Base-by-base conservation (phyloP, 371 early-diverging fungal species). In the Syncephalastrum sp. region DNA sequence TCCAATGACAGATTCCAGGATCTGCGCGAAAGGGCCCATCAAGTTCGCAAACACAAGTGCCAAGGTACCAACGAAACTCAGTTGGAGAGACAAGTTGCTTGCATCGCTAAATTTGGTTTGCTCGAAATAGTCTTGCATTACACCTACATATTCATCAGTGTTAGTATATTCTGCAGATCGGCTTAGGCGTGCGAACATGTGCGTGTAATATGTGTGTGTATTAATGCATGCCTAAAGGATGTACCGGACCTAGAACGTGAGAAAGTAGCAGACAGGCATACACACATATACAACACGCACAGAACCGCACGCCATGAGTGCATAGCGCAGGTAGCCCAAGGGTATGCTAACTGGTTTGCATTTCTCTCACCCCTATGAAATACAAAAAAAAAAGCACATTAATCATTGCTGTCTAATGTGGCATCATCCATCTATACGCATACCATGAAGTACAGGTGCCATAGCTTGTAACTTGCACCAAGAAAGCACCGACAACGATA, bases 391-490 rank as follows among this genome's bases (percentile, higher is more conserved):
- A 33, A 12, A 2, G 10, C 10, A 5, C 7, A 33, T 33, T 33
- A 33, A 10, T 10, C 12, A 5, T 10, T 0, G 2, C 38, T 33
- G 12, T 33, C 10, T 33, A 1, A 33, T 12, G 0, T 33, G 38
- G 10, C 10, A 5, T 12, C 8, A 10, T 33, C 38, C 8, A 10
- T 12, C 10, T 2, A 10, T 21, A 44, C 8, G 7, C 52, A 44
- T 68, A 68, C 69, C 69, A 68, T 33, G 64, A 52, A 17, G 69
- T 56, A 42, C 54, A 53, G 15, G 61, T 57, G 42, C 86, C 86
- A 17, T 82, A 76, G 17, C 77, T 72, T 24, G 69, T 70, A 54
- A 82, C 68, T 53, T 81, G 75, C 45, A 79, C 79, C 24, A 85
- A 51, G 61, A 80, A 85, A 5, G 78, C 73, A 3, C 78, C 68